Conservation (phyloP, 257 asterid species). For the Salvia miltiorrhiza region DNA sequence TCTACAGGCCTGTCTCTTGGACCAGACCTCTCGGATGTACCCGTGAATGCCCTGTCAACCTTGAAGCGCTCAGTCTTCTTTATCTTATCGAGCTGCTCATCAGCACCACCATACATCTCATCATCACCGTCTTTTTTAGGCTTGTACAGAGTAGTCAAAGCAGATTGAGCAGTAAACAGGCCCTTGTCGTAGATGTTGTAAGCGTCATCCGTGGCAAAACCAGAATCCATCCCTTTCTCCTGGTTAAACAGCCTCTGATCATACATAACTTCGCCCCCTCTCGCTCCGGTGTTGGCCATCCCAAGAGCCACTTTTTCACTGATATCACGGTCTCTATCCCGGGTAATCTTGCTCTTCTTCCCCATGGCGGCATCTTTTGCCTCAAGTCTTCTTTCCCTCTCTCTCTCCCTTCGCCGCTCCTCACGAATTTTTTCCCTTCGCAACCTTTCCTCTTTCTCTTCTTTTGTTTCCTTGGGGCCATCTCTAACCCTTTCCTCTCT, state of each 20-base stretch:
- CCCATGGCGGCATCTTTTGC: conserved; percentile 91
- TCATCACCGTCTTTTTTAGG: conserved; percentile 80
- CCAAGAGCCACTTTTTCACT: conserved; percentile 93
- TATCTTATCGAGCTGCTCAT: conserved; percentile 81
- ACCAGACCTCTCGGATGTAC: conserved; percentile 66
- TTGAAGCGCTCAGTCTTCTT: conserved; percentile 86
- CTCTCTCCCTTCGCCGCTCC: conserved; percentile 84
- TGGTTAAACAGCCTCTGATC: conserved; percentile 87
- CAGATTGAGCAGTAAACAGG: conserved; percentile 61
- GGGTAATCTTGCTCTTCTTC: conserved; percentile 80
- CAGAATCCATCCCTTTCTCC: conserved; percentile 92
- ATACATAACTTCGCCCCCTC: conserved; percentile 77
- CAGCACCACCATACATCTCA: conserved; percentile 83
- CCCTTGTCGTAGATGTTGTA: conserved; percentile 85
- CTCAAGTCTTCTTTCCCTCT: conserved; percentile 86
- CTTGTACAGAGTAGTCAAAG: conserved; percentile 71
- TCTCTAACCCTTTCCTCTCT: conserved; percentile 41
- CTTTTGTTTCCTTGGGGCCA: conserved; percentile 58
- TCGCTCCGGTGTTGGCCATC: conserved; percentile 66
- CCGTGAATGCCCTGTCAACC: conserved; percentile 66
- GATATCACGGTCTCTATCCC: conserved; percentile 86
- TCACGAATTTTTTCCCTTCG: conserved; percentile 83
- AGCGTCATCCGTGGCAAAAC: conserved; percentile 74
- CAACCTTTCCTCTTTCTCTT: conserved; percentile 61
- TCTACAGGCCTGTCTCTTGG: conserved; percentile 80